Percentiles rank a stretch among this genome's conserved stretches.
phyloP scores from a whole-genome alignment of 1,139 yeast genomes.

The Candida pseudoviswanathii region DNA sequence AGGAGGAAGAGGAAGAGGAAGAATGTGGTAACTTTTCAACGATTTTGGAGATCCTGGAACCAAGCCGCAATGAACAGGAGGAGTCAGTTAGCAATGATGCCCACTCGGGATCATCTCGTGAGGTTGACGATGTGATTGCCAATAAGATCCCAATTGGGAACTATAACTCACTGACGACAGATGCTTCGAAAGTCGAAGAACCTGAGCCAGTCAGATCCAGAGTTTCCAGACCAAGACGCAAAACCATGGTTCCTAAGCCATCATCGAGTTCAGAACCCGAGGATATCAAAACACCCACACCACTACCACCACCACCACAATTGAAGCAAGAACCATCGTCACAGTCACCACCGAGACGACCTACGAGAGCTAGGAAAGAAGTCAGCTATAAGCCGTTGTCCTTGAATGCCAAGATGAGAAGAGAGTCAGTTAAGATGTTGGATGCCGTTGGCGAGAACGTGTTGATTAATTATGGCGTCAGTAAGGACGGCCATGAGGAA shows the following conservation, averaged over 20 bases:
- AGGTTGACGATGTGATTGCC: neutral
- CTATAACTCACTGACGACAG: neutral
- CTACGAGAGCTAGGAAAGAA: constrained; percentile 27
- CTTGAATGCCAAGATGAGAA: constrained; percentile 66
- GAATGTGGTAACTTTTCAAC: constrained; percentile 6
- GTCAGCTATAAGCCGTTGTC: constrained; percentile 75
- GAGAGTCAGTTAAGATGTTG: constrained; percentile 61
- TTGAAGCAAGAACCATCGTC: neutral
- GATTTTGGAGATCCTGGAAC: constrained; percentile 12
- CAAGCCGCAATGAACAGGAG: constrained; percentile 4
- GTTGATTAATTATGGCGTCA: constrained; percentile 39
- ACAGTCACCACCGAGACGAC: constrained; percentile 9
- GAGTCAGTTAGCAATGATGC: neutral
- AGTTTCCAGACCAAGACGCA: neutral
- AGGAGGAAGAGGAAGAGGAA: neutral
- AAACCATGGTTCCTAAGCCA: neutral
- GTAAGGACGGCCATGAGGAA: neutral
- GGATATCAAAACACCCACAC: too few species aligned
- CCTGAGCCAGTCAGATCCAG: neutral
- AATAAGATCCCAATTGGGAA: neutral
- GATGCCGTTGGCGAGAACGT: constrained; percentile 51
- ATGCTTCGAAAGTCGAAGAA: neutral
- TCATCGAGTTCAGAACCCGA: too few species aligned
- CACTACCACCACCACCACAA: neutral
- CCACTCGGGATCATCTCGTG: neutral